Base-by-base conservation (phyloP, 2,329 filamentous ascomycete genomes). In the Trichoderma afroharzianum region DNA sequence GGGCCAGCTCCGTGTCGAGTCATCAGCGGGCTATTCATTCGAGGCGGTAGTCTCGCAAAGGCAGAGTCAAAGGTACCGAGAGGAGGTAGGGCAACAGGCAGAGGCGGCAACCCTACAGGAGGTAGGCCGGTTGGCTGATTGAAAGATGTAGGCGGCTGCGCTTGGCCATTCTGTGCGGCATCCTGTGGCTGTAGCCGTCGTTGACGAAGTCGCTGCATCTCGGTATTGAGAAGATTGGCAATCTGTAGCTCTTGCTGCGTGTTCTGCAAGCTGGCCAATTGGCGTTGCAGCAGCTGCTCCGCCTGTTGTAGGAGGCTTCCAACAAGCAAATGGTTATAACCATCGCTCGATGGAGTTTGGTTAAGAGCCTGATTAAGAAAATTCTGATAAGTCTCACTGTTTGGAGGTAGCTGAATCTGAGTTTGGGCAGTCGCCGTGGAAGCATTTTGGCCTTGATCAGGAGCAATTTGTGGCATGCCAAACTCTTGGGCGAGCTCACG, bases 221-320 rank as follows among this genome's bases (percentile, higher is more conserved):
- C 93, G 24, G 83, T 82, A 72, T 92, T 87, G 72, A 96, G 83
- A 18, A 89, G 82, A 67, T 91, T 87, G n/a, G 94, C 83, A n/a
- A 88, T 82, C 62, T 89, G 86, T 5, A 95, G 79, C 78, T 96
- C 92, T 39, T 91, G 87, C 64, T 92, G 88, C 18, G 89, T 88
- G 39, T 87, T 77, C 59, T 90, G 88, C 21, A 95, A 82, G 55
- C 82, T 83, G 61, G 88, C 85, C 39, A 93, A 85, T 77, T 95
- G 92, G 70, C 89, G 87, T 75, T 90, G 85, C 28, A 96, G 85
- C 68, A 92, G 88, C 69, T 90, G 87, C 74, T 94, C 91, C 15
- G 93, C 85, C 53, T 90, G 87, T 39, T 87, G 83, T 39, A 96
- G 82, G 70, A 93, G 88, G 15, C 83, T 81, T 63, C 88, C 85